These are phyloP conservation scores for Bipolaris gigantea DNA, from an alignment of 2,329 filamentous ascomycete genomes.

Conservation along the genomic window DNA sequence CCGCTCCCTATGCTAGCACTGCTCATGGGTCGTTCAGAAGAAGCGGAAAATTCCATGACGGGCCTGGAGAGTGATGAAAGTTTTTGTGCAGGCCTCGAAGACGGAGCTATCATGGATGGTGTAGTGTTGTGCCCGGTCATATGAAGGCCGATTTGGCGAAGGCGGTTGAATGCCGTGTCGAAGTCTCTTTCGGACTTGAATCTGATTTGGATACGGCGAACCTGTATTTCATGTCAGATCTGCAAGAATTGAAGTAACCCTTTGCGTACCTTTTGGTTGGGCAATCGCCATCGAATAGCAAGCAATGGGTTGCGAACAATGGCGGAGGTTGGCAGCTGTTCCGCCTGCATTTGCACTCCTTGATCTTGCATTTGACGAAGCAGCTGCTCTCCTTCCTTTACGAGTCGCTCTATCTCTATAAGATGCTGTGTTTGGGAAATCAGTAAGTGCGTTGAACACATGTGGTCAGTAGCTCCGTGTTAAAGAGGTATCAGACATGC, in stretches of 20 bases:
- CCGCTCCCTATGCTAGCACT: neutral
- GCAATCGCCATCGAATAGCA: conserved; percentile 46
- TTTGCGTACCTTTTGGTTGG: conserved; percentile 39
- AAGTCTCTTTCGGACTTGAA: conserved; percentile 47
- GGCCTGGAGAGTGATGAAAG: neutral
- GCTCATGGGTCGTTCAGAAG: conserved; percentile 2
- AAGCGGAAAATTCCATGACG: neutral
- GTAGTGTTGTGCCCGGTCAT: conserved; percentile 25
- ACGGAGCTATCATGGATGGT: conserved; percentile 17
- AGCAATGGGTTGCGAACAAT: conserved; percentile 46
- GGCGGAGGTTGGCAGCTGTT: conserved; percentile 51
- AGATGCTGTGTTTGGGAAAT: conserved; percentile 22
- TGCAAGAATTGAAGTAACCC: too few species aligned
- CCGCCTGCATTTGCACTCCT: conserved; percentile 36
- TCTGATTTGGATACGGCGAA: conserved; percentile 50
- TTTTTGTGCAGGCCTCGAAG: conserved; percentile 3
- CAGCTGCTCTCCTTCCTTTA: conserved; percentile 22
- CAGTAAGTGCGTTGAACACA: conserved; percentile 1
- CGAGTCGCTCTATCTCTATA: conserved; percentile 30
- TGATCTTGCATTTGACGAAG: conserved; percentile 25
- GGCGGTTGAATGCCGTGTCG: conserved; percentile 35
- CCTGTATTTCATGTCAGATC: conserved; percentile 31
- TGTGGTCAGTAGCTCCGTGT: neutral
- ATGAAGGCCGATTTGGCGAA: conserved; percentile 39
- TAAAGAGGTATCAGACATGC: neutral